phyloP scores from a whole-genome alignment of 495 filamentous ascomycete genomes.

The Aeminium ludgeri region DNA sequence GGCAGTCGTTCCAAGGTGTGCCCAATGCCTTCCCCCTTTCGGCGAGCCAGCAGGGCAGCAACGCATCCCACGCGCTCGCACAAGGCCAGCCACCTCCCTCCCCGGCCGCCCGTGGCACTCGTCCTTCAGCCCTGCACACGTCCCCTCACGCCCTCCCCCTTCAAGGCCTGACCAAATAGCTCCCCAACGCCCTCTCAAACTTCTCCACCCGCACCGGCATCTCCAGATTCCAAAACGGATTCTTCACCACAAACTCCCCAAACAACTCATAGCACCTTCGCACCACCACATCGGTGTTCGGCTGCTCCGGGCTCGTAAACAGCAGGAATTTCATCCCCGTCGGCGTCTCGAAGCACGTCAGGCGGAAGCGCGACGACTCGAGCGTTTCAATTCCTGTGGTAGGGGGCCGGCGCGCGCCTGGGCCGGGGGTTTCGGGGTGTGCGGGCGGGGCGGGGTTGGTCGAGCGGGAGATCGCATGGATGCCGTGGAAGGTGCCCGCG shows the following conservation, averaged over 20 bases:
- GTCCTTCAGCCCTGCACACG: neutral
- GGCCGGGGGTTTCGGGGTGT: slow-evolving; percentile 17
- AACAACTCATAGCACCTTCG: slow-evolving; percentile 84
- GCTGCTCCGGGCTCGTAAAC: slow-evolving; percentile 83
- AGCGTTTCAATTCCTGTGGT: slow-evolving; percentile 70
- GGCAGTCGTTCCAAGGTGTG: no score
- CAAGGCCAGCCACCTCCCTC: no score
- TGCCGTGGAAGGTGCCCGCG: slow-evolving; percentile 95
- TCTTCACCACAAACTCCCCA: slow-evolving; percentile 97
- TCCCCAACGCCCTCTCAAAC: slow-evolving; percentile 71
- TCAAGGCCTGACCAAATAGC: slow-evolving; percentile 35
- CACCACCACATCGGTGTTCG: slow-evolving; percentile 68
- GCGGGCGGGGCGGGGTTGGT: slow-evolving; percentile 27
- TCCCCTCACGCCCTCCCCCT: neutral
- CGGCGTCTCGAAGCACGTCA: slow-evolving; percentile 87
- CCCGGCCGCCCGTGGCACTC: no score
- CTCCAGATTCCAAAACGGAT: slow-evolving; percentile 93
- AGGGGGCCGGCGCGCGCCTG: slow-evolving; percentile 35
- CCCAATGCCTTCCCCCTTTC: no score
- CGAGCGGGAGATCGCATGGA: slow-evolving; percentile 80
- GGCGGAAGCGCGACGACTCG: slow-evolving; percentile 75
- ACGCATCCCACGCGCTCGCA: no score
- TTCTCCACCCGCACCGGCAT: slow-evolving; percentile 93
- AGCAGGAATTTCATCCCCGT: slow-evolving; percentile 92
- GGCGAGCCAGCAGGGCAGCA: no score